phyloP scores from a whole-genome alignment of 768 basidiomycete genomes.

The Omphalotus guepiniiformis region DNA sequence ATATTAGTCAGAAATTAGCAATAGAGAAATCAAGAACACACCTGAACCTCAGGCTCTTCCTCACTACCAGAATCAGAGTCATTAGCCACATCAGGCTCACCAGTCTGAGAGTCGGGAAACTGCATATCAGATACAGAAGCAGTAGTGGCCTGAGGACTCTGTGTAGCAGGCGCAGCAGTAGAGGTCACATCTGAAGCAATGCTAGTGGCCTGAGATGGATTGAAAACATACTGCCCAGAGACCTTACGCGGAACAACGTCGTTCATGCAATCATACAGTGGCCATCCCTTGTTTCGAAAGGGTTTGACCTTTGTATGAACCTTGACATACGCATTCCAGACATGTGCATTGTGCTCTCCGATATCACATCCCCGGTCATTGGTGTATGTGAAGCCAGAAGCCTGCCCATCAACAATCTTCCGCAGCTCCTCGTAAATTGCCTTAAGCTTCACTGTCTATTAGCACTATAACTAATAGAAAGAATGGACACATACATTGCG shows the following conservation, averaged over 20 bases:
- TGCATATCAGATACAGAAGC: neutral
- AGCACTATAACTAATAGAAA: neutral
- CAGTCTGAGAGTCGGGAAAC: no score
- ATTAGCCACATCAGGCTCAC: neutral
- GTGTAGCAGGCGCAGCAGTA: neutral
- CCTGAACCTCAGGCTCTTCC: neutral
- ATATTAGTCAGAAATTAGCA: neutral
- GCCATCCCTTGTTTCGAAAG: slow-evolving; percentile 6
- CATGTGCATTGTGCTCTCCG: neutral
- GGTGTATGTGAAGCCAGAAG: neutral
- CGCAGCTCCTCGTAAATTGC: neutral
- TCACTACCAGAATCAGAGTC: neutral
- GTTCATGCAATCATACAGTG: neutral
- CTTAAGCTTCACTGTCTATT: neutral
- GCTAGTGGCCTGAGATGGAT: neutral
- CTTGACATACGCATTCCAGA: neutral
- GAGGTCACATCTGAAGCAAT: neutral
- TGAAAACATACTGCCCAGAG: neutral
- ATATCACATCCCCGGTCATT: neutral
- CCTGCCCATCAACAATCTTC: neutral
- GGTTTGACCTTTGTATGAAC: slow-evolving; percentile 1
- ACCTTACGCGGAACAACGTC: neutral
- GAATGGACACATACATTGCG: neutral
- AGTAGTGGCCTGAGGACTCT: neutral
- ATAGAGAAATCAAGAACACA: neutral